Conservation (phyloP, 2,329 filamentous ascomycete genomes). For the Curvularia sp. region DNA sequence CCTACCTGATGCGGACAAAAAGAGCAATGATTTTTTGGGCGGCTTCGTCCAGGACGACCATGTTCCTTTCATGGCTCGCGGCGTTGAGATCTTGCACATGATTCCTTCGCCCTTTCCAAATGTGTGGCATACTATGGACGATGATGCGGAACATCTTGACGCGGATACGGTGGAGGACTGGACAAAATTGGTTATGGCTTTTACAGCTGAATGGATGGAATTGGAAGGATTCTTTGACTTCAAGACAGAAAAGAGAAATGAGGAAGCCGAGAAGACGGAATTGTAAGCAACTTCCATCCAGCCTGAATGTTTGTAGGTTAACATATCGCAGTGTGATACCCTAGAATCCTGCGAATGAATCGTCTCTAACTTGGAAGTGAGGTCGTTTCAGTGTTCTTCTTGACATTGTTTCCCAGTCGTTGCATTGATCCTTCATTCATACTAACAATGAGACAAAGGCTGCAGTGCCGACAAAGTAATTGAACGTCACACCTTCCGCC, state of each 20-base stretch:
- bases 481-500: constrained; percentile 2
- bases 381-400: neutral
- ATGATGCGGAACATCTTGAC: constrained; percentile 87
- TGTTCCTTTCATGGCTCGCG: constrained; percentile 85
- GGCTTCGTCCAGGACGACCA: constrained; percentile 84
- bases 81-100: constrained; percentile 90
- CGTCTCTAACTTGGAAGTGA: neutral
- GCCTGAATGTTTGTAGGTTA: constrained; percentile 22
- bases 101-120: constrained; percentile 83
- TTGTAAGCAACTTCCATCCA: constrained; percentile 44
- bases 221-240: constrained; percentile 47
- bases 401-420: neutral
- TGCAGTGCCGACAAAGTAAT: constrained; percentile 1
- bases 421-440: neutral
- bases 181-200: constrained; percentile 83
- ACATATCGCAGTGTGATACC: constrained; percentile 43
- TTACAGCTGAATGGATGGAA: constrained; percentile 94
- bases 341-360: constrained; percentile 25
- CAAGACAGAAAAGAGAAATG: constrained; percentile 27
- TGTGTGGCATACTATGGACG: constrained; percentile 86
- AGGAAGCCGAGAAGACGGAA: constrained; percentile 41
- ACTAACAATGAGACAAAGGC: constrained; percentile 16
- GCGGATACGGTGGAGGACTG: constrained; percentile 84
- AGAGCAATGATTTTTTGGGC: constrained; percentile 58
- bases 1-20: constrained; percentile 65